Evolutionary conservation across 2,329 filamentous ascomycete species (phyloP), one percentile per base, ranked within the genome.

Genomic region (Colletotrichum tofieldiae): DNA sequence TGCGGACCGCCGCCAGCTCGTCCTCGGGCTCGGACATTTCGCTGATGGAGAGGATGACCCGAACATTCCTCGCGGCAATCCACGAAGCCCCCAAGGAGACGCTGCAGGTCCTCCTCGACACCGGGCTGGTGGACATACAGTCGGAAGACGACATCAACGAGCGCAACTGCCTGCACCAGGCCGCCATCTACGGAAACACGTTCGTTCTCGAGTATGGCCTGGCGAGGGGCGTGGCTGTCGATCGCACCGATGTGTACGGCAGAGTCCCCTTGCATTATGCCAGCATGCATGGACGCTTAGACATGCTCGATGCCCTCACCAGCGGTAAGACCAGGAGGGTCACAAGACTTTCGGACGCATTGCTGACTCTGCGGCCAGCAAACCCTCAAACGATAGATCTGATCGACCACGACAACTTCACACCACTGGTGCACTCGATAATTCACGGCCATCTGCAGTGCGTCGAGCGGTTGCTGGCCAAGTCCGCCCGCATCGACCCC

Each of bases 81-180:
- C 93, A 94, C 75, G 94, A 97, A 77, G 96, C 93, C 4, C 92
- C 95, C 0, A 89, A 93, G 74, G 90, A 93, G 37, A 92, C 95
- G 11, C 86, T 98, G 26, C 89, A 91, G 71, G 85, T 94, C 7
- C 88, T 99, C 35, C 86, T 98, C 35, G 91, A 93, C 60, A 98
- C 95, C 2, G 90, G 91, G 0, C 84, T 96, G 32, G 94, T 99
- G 43, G 93, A 98, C 80, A 88, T 98, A n/a, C 92, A 94, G 78
- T 96, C 95, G 0, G 94, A 97, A 77, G 96, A 99, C 80, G 95
- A 98, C 78, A 98, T 99, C 81, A 99, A 98, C 78, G 96, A 98
- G 84, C 90, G 96, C 51, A 99, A 98, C 78, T 98, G 95, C 79
- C 87, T 99, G 58, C 96, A 99, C 77, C 96, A 98, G 83, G 94